A percentile compares a stretch with the other conserved stretches of the same genome.
Conservation (phyloP, 2,329 filamentous ascomycete genomes). For the Phyllosticta paracitricarpa region DNA sequence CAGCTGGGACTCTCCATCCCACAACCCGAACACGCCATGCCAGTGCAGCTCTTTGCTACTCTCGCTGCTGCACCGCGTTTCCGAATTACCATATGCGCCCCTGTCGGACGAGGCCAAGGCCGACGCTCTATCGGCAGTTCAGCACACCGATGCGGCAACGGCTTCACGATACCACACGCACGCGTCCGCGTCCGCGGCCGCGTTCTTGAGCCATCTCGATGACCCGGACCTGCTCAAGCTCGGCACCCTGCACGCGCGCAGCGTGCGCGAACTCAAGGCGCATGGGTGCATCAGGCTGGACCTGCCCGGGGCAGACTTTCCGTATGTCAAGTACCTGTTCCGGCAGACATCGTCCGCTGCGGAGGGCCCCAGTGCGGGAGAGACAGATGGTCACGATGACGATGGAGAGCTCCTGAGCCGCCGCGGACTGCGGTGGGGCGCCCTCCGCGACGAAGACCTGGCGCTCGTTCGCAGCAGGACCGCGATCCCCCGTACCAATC, state of each 20-base stretch:
- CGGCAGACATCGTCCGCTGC: too few species aligned
- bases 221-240: slow-evolving; percentile 32
- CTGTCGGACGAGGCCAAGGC: background rate
- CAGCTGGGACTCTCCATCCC: background rate
- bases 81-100: background rate
- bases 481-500: slow-evolving; percentile 44
- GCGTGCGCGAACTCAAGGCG: slow-evolving; percentile 18
- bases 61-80: slow-evolving; percentile 4
- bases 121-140: background rate
- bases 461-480: slow-evolving; percentile 44
- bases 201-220: slow-evolving; percentile 20
- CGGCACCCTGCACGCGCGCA: slow-evolving; percentile 31
- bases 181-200: slow-evolving; percentile 12
- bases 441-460: slow-evolving; percentile 44
- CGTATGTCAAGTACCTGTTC: slow-evolving; percentile 51
- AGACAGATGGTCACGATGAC: slow-evolving; percentile 17
- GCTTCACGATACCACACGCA: background rate
- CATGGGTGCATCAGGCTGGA: slow-evolving; percentile 19
- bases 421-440: slow-evolving; percentile 48
- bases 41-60: slow-evolving; percentile 14
- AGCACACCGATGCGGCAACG: background rate
- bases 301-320: slow-evolving; percentile 20
- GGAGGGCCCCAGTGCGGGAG: background rate
- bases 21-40: background rate
- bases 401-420: slow-evolving; percentile 37